Evolutionary conservation across 1,284 basidiomycete species (phyloP), one percentile per base, ranked within the genome.

Genomic region (Erythrobasidium hasegawianum): DNA sequence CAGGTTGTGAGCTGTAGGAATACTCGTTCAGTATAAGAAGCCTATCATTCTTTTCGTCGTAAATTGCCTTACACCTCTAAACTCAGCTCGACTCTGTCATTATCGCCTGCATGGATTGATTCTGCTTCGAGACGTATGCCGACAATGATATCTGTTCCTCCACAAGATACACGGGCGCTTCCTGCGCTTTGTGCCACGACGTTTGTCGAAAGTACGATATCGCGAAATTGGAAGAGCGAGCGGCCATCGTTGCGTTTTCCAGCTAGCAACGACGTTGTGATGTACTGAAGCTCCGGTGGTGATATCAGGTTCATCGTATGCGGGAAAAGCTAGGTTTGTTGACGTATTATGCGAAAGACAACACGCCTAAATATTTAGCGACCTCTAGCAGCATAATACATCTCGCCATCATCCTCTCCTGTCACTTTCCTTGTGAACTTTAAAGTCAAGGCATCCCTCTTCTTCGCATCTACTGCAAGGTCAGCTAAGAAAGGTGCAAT

Each of bases 111-210:
- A n/a, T 54, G 50, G 29, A n/a, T 26, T 11, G 57, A n/a, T 29
- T 85, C 85, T 0, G 89, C 86, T 69, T 90, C 88, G 1, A 90
- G 80, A 71, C 88, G 88, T 1, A 83, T 80, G 0, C 86, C 87
- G 11, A 84, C 86, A 10, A 87, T 74, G 3, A 87, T 79, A 70
- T 87, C 86, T 0, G 87, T 87, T 0, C 85, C 84, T 3, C 85
- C 71, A 20, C 90, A 82, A 68, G 80, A 84, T 4, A 89, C 78
- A n/a, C 83, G 82, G 10, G 87, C 87, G 69, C 87, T 89, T 13
- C 89, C 89, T 69, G 88, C 90, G 24, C 88, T 86, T 4, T 88
- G 80, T 2, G 87, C 86, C 18, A 84, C 83, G 1, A 88, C 82
- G 26, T 86, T 87, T 0, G 86, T 87, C 76, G 88, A 85, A n/a